phyloP scores from a whole-genome alignment of 345 rosid species.

The sweet orange (Citrus sinensis) region DNA sequence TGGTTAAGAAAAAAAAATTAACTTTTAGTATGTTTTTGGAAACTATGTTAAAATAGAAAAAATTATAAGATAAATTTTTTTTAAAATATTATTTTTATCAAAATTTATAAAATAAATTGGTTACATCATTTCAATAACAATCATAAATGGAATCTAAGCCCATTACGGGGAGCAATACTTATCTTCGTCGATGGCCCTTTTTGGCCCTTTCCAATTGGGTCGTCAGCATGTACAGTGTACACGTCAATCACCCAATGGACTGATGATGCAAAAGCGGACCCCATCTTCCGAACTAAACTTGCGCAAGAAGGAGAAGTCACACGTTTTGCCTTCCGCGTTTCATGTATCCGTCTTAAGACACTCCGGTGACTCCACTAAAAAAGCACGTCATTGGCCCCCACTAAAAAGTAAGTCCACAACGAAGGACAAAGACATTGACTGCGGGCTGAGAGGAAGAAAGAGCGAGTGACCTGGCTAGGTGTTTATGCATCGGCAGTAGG shows the following conservation, averaged over 20 bases:
- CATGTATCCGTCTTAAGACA: not conserved
- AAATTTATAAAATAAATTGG: too few species aligned
- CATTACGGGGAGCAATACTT: too few species aligned
- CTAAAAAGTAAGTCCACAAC: not conserved
- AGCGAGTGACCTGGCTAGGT: not conserved
- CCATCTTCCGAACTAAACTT: not conserved
- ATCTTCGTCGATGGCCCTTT: too few species aligned
- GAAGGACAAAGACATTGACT: not conserved
- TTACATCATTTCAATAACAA: too few species aligned
- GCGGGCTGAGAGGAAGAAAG: not conserved
- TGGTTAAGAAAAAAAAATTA: too few species aligned
- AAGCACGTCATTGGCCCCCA: not conserved
- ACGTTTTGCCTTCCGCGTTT: not conserved
- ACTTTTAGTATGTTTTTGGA: too few species aligned
- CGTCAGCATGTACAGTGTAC: too few species aligned
- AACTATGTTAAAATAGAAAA: too few species aligned
- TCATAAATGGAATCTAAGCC: too few species aligned
- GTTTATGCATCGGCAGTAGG: not conserved
- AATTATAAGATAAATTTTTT: too few species aligned
- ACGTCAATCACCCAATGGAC: not conserved
- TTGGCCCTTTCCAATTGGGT: fast-evolving
- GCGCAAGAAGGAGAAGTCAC: not conserved
- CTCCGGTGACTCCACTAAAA: not conserved
- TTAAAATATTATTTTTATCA: too few species aligned
- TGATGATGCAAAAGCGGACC: not conserved